These are phyloP conservation scores for Suhomyces faveliae DNA, from an alignment of 805 yeast species.

Conservation along the genomic window DNA sequence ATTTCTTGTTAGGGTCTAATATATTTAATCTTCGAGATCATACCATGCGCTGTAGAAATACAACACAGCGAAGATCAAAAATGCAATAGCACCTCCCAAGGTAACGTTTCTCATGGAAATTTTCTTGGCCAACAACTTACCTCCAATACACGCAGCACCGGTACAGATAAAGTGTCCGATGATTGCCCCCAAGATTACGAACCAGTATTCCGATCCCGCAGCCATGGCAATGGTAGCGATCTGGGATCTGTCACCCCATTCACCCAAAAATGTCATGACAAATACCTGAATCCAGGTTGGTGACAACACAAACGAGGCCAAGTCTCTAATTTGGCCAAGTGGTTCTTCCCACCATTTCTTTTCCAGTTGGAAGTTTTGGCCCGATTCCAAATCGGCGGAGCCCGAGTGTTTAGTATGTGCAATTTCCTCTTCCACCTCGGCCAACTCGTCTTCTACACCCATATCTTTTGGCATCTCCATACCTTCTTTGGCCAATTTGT, in stretches of 20 bases:
- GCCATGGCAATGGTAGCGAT: conserved; percentile 98
- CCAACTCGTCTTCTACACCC: conserved; percentile 93
- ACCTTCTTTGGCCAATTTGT: conserved; percentile 76
- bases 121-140: conserved; percentile 82
- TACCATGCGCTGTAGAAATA: conserved; percentile 69
- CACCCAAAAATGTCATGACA: conserved; percentile 93
- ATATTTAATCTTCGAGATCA: conserved; percentile 16
- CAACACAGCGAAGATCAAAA: conserved; percentile 75
- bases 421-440: conserved; percentile 94
- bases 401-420: conserved; percentile 57
- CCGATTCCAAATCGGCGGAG: conserved; percentile 60
- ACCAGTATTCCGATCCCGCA: conserved; percentile 91
- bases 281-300: conserved; percentile 95
- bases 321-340: conserved; percentile 47
- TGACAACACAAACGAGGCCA: conserved; percentile 65
- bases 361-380: conserved; percentile 21
- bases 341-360: conserved; percentile 25
- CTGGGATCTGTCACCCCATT: conserved; percentile 99
- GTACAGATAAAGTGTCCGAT: conserved; percentile 90
- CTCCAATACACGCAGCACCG: conserved; percentile 88
- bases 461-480: conserved; percentile 71
- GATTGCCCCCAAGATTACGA: conserved; percentile 83
- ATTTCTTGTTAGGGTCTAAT: too few relatives aligned
- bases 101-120: conserved; percentile 92
- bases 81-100: conserved; percentile 85